phyloP scores from a whole-genome alignment of 306 rosid genomes.

The Biancaea sappan region DNA sequence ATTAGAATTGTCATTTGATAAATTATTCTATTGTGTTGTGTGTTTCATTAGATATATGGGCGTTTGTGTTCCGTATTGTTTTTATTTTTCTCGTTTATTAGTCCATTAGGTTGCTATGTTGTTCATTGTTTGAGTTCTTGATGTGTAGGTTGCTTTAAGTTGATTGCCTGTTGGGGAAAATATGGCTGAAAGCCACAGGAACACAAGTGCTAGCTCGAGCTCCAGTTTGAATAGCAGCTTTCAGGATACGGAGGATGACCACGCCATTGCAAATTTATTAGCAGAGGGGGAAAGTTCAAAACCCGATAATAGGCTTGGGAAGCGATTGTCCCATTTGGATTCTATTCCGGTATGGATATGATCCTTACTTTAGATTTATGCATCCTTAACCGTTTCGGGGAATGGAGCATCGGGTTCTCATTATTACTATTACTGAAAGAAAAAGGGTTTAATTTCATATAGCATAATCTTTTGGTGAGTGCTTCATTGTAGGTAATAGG shows the following conservation, averaged over 20 bases:
- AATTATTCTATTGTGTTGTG: neutral
- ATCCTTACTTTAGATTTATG: too few species aligned
- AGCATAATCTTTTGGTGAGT: neutral
- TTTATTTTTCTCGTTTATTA: neutral
- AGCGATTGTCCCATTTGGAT: slow-evolving; percentile 88
- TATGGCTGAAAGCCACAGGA: slow-evolving; percentile 67
- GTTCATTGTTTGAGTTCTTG: slow-evolving; percentile 8
- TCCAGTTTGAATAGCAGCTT: slow-evolving; percentile 81
- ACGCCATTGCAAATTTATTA: slow-evolving; percentile 74
- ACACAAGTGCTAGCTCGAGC: slow-evolving; percentile 88
- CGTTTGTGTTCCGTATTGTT: neutral
- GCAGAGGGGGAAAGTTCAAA: slow-evolving; percentile 62
- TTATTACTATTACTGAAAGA: neutral
- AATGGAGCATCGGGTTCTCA: neutral
- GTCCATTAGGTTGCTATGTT: neutral
- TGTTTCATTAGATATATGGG: neutral
- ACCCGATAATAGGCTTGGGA: slow-evolving; percentile 62
- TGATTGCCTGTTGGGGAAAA: slow-evolving; percentile 30
- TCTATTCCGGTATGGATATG: slow-evolving; percentile 93
- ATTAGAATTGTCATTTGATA: neutral
- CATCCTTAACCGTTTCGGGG: neutral
- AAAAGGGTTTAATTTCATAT: neutral
- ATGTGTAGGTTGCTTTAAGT: slow-evolving; percentile 23
- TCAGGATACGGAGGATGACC: slow-evolving; percentile 91
- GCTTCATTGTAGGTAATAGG: neutral